Percentiles rank a stretch among this genome's conserved stretches.
Evolutionary conservation across 768 basidiomycete genomes (phyloP).

Genomic region (Astraeus odoratus): DNA sequence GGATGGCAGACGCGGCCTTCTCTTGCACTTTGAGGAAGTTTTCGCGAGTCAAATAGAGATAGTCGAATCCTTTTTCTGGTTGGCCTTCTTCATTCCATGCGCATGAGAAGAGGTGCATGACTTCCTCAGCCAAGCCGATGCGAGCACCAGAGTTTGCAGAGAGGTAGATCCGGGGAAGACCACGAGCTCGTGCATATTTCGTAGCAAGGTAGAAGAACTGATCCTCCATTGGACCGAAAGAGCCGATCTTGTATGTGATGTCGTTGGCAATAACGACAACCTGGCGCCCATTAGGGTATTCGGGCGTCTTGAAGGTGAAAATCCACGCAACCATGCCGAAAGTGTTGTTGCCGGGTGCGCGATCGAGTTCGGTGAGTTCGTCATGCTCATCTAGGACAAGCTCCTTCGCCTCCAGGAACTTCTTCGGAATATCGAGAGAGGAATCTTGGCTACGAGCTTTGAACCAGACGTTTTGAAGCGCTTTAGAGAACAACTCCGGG

Average conservation of each 20-base stretch:
- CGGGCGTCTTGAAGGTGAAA: slow-evolving; percentile 86
- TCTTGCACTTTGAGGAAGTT: slow-evolving; percentile 85
- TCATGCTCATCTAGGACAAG: slow-evolving; percentile 93
- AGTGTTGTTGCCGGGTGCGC: slow-evolving; percentile 88
- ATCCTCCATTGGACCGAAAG: slow-evolving; percentile 94
- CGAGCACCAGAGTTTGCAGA: slow-evolving; percentile 99
- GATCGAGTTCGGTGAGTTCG: slow-evolving; percentile 81
- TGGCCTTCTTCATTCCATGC: slow-evolving; percentile 79
- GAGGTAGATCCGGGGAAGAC: slow-evolving; percentile 92
- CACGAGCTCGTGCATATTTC: slow-evolving; percentile 82
- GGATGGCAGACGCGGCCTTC: slow-evolving; percentile 72
- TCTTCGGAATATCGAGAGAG: slow-evolving; percentile 66
- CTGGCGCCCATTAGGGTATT: slow-evolving; percentile 83
- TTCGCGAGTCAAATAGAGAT: slow-evolving; percentile 92
- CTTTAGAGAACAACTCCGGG: slow-evolving; percentile 98
- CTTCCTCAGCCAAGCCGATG: slow-evolving; percentile 92
- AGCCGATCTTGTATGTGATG: slow-evolving; percentile 97
- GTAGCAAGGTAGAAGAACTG: slow-evolving; percentile 95
- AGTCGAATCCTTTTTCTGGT: slow-evolving; percentile 94
- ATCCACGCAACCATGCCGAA: slow-evolving; percentile 99
- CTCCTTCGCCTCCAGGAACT: slow-evolving; percentile 77
- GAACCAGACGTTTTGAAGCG: slow-evolving; percentile 88
- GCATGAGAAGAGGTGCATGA: slow-evolving; percentile 77
- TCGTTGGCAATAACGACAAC: slow-evolving; percentile 94
- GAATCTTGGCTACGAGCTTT: slow-evolving; percentile 60